Base-by-base conservation (phyloP, 2,329 filamentous ascomycete species). In the Aspergillaceae sp. region DNA sequence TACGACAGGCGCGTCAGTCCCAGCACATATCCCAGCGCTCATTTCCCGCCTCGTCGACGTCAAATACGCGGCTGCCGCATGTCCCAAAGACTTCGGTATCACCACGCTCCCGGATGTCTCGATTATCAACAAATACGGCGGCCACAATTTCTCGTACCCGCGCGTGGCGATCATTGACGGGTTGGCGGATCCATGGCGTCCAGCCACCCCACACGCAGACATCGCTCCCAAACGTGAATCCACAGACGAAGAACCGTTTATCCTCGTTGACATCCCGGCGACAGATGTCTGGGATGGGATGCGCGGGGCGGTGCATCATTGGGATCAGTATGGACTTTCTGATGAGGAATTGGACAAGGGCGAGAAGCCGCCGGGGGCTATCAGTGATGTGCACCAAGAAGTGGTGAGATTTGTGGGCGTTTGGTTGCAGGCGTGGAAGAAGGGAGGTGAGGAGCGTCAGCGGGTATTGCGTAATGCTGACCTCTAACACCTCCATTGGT, bases 131-230 rank as follows among this genome's bases (percentile, higher is more conserved):
- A 81, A 83, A 59, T 83, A 85, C 52, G 88, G 88, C 37, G 85
- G 81, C 8, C 86, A 82, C 64, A 69, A 78, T 61, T 83, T 92
- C 55, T 76, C 77, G 40, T 89, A 87, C 60, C 78, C 83, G 1
- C 82, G 87, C 1, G 76, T 94, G 0, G 88, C 88, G 2, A 76
- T 86, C 41, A 72, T 94, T 35, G 87, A 89, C 51, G 87, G 87
- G 29, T 78, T 86, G 51, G 78, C 79, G 46, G 88, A 94, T 59
- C 87, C 87, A 0, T 94, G 88, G 88, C 77, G 83, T 11, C 79
- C 80, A 0, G 85, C 84, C 0, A 85, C 83, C 0, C 80, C 84
- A 0, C 82, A 91, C 42, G 82, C 81, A 0, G 76, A 80, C n/a
- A 76, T 72, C 1, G 75, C 80, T 0, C 71, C 74, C 0, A 67